Evolutionary conservation across 805 yeast genomes (phyloP).

Genomic region (Kodamaea sagamina): DNA sequence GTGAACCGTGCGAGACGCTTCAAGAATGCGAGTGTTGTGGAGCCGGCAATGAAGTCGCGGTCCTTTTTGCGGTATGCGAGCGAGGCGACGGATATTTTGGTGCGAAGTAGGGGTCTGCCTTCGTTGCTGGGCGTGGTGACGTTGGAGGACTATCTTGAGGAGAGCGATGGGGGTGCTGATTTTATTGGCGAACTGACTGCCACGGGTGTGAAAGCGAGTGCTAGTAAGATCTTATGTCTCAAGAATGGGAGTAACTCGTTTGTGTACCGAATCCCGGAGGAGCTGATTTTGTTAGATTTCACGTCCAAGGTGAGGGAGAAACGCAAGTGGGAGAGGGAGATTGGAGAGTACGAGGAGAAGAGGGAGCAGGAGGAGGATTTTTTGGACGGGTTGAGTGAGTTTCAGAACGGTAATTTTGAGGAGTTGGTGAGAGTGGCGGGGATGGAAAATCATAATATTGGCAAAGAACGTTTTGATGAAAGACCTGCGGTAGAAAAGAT

Average conservation of each 20-base stretch:
- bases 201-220: slow-evolving; percentile 24
- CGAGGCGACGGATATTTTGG: slow-evolving; percentile 6
- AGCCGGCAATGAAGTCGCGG: slow-evolving; percentile 42
- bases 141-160: slow-evolving; percentile 6
- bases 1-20: slow-evolving; percentile 47
- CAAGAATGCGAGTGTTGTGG: slow-evolving; percentile 53
- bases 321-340: slow-evolving; percentile 28
- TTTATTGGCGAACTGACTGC: slow-evolving; percentile 14
- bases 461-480: no score
- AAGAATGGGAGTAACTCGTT: slow-evolving; percentile 32
- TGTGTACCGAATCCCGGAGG: slow-evolving; percentile 67
- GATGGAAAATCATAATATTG: no score
- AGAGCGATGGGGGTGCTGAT: not conserved
- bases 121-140: not conserved
- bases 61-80: not conserved
- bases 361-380: slow-evolving; percentile 21
- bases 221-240: slow-evolving; percentile 23
- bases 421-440: slow-evolving; percentile 48
- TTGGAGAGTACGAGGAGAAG: slow-evolving; percentile 17
- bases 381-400: slow-evolving; percentile 30
- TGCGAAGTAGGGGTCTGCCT: not conserved
- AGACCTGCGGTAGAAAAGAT: no score
- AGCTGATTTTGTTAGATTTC: slow-evolving; percentile 69
- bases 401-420: slow-evolving; percentile 44
- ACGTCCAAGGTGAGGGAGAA: slow-evolving; percentile 15